Evolutionary conservation across 2,329 filamentous ascomycete species (phyloP).

Genomic region (Trichoderma sp.): DNA sequence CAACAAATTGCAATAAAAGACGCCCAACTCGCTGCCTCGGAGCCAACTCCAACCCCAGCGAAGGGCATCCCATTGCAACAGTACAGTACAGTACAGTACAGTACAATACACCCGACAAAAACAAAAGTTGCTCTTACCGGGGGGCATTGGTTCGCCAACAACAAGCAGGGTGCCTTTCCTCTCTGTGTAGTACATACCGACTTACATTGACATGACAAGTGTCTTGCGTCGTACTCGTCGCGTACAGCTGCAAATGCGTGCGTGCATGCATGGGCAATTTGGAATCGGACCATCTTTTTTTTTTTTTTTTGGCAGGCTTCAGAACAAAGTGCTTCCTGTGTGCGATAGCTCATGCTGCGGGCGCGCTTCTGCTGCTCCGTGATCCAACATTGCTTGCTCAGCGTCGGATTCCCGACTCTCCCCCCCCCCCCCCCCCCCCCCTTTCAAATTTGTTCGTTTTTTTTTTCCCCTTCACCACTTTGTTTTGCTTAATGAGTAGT

Average conservation of each 20-base stretch:
- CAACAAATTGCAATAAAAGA: background rate
- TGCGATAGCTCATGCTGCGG: slow-evolving; percentile 3
- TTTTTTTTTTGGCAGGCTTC: too few species aligned
- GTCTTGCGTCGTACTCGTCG: background rate
- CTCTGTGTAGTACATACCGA: background rate
- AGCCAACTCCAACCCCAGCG: background rate
- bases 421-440: too few species aligned
- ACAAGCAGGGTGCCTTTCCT: background rate
- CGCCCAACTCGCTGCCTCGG: background rate
- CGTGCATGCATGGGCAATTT: slow-evolving; percentile 7
- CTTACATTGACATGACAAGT: background rate
- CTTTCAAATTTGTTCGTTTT: too few species aligned
- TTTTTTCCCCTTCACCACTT: background rate
- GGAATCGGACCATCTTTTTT: slow-evolving; percentile 11
- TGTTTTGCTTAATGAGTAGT: background rate
- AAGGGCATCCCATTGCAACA: background rate
- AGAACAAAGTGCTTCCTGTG: slow-evolving; percentile 1
- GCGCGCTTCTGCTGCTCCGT: background rate
- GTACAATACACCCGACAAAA: too few species aligned
- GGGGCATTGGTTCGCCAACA: too few species aligned
- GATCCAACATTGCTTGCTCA: background rate
- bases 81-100: too few species aligned
- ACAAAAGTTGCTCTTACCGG: too few species aligned
- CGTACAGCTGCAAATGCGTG: slow-evolving; percentile 3
- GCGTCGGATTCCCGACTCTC: background rate